Evolutionary conservation across 2,329 filamentous ascomycete genomes (phyloP), one percentile per base, ranked within the genome.

Genomic region (Xylaria sp.): DNA sequence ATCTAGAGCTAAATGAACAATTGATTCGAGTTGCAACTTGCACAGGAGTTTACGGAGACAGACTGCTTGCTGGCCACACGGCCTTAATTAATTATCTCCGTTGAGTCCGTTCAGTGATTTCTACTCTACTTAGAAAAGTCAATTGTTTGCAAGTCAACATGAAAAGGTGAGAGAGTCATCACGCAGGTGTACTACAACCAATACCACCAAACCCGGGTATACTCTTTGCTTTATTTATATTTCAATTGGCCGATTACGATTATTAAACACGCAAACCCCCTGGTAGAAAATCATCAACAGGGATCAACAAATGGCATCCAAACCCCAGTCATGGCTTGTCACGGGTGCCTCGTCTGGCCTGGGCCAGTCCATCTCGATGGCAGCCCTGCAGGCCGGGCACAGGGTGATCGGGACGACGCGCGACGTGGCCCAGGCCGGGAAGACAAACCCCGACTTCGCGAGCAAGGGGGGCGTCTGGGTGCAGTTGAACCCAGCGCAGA

Each of bases 261-360:
- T 20, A 11, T 17, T 27, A 20, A 1, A 17, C 20, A 22, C 10
- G n/a, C 27, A 27, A 31, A n/a, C n/a, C 11, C n/a, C 31, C 15
- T 22, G 49, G 25, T 39, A 45, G 3, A 15, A 11, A n/a, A 31
- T 1, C 17, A 38, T 27, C 7, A 44, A 33, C 17, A n/a, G n/a
- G n/a, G n/a, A n/a, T 36, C 25, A 25, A 53, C 47, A 53, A n/a
- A 65, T 65, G 62, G n/a, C 54, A 13, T n/a, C 38, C 39, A 50
- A 13, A 25, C 47, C 5, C 3, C 10, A 45, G 22, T 63, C 60
- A 3, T 67, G 65, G 65, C 27, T 67, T 7, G 22, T 67, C 9
- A 67, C 65, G 7, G 65, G 65, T 17, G 61, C 61, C n/a, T 67
- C 65, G 1, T 67, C 65, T 7, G 61, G 65, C 20, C 27, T 67